Evolutionary conservation across 2,329 filamentous ascomycete genomes (phyloP), one percentile per base, ranked within the genome.

Genomic region (Didymella keratinophila): DNA sequence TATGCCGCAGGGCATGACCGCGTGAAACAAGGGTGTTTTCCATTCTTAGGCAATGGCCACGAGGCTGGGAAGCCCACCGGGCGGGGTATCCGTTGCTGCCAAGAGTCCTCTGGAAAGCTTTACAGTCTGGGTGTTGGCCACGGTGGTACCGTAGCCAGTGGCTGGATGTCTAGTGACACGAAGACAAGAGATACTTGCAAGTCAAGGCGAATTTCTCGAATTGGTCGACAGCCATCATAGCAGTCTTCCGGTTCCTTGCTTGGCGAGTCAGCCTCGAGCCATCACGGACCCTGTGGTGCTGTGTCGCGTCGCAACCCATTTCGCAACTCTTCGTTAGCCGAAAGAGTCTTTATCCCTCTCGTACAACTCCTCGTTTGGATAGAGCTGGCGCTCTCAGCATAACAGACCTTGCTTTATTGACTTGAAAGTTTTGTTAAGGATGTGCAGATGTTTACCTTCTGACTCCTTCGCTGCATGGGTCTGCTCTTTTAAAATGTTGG

Each of bases 1-100:
- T 42, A 42, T 21, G 12, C 20, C 12, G 25, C 4, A 39, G 25
- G 12, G 23, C 4, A 50, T n/a, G 46, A 41, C 25, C 20, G 27
- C 25, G 32, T 46, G 47, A 21, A 50, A 50, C 39, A 39, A 25
- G 30, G 25, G n/a, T 41, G 34, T 16, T 39, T 50, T 42, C 47
- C 53, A 21, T 41, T 51, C 20, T 39, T 42, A 20, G 48, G 20
- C n/a, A 52, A 57, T 57, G 36, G 54, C 34, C 43, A 48, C 43
- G 27, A 48, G 36, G 27, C 20, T n/a, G 32, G 4, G 2, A 20
- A 11, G 3, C 12, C 16, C 23, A 45, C 10, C 30, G 28, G 7
- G 30, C 27, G 47, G 44, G 41, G 20, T 39, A 32, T 45, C 46
- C 46, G 32, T 51, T 36, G 8, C 10, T 39, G 39, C 41, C 32